These are phyloP conservation scores for Penicillium sp. DNA, from an alignment of 2,329 filamentous ascomycete genomes.

Conservation along the genomic window DNA sequence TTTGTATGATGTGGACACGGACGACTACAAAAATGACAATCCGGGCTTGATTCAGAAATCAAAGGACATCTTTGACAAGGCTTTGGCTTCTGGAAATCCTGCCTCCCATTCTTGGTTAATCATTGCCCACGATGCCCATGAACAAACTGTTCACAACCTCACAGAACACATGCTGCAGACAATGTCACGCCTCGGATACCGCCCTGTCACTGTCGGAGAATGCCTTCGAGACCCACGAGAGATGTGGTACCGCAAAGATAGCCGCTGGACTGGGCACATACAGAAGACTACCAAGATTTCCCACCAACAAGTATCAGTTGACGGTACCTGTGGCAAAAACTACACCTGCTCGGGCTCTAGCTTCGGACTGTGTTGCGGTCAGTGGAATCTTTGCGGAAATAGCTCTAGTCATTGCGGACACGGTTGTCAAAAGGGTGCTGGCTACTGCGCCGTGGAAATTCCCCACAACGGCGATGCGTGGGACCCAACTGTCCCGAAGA, in stretches of 20 bases:
- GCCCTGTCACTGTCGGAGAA: slow-evolving; percentile 46
- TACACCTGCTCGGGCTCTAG: slow-evolving; percentile 35
- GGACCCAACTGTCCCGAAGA: slow-evolving; percentile 13
- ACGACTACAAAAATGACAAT: slow-evolving; percentile 46
- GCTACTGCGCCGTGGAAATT: slow-evolving; percentile 27
- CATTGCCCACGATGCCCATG: slow-evolving; percentile 45
- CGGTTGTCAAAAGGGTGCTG: slow-evolving; percentile 33
- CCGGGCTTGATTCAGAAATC: slow-evolving; percentile 39
- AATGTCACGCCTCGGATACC: slow-evolving; percentile 32
- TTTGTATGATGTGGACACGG: slow-evolving; percentile 49
- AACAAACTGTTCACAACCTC: slow-evolving; percentile 45
- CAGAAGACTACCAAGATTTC: slow-evolving; percentile 21
- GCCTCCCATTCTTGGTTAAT: slow-evolving; percentile 39
- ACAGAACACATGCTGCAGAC: slow-evolving; percentile 42
- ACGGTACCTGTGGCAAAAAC: slow-evolving; percentile 38
- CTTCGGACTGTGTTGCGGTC: slow-evolving; percentile 37
- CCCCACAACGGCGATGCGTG: slow-evolving; percentile 22
- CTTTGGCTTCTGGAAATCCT: slow-evolving; percentile 26
- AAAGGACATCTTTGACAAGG: slow-evolving; percentile 42
- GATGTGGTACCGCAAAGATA: slow-evolving; percentile 45
- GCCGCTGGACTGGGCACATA: slow-evolving; percentile 16
- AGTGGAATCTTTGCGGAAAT: slow-evolving; percentile 32
- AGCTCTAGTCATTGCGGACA: slow-evolving; percentile 29
- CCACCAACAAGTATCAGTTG: slow-evolving; percentile 24
- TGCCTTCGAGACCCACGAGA: slow-evolving; percentile 41